Evolutionary conservation across 768 basidiomycete species (phyloP).

Genomic region (Trametes cinnabarina): DNA sequence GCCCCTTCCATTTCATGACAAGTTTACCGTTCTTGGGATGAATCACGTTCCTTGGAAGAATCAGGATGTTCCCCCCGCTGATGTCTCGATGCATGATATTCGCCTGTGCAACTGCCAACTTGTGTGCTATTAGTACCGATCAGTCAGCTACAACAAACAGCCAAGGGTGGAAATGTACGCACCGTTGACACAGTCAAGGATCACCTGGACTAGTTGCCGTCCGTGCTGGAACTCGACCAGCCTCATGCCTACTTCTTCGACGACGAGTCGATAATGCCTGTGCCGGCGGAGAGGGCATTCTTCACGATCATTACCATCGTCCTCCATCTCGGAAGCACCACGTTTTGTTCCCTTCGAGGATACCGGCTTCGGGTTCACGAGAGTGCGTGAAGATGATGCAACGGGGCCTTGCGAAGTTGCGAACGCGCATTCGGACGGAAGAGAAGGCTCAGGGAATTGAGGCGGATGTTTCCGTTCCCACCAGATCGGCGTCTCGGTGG

Average conservation of each 20-base stretch:
- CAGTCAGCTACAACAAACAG: background rate
- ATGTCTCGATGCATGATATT: constrained; percentile 9
- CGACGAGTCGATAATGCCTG: constrained; percentile 6
- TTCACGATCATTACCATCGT: background rate
- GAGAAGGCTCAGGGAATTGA: too few species aligned
- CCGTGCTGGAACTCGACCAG: background rate
- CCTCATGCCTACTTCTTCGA: background rate
- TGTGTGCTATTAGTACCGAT: background rate
- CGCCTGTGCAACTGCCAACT: background rate
- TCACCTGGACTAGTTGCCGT: background rate
- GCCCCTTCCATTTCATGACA: background rate
- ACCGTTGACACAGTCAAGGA: constrained; percentile 5
- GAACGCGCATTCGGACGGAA: too few species aligned
- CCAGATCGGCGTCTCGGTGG: background rate
- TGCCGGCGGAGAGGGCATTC: background rate
- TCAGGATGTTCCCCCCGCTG: constrained; percentile 5
- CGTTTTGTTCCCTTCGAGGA: too few species aligned
- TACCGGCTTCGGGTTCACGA: too few species aligned
- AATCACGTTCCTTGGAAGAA: background rate
- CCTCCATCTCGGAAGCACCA: too few species aligned
- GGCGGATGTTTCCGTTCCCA: background rate
- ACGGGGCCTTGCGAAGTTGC: too few species aligned
- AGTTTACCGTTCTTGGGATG: background rate
- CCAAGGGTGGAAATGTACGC: background rate
- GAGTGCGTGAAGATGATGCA: too few species aligned